These are phyloP conservation scores for Boletus calvinii DNA, from an alignment of 1,284 basidiomycete genomes.

Conservation along the genomic window DNA sequence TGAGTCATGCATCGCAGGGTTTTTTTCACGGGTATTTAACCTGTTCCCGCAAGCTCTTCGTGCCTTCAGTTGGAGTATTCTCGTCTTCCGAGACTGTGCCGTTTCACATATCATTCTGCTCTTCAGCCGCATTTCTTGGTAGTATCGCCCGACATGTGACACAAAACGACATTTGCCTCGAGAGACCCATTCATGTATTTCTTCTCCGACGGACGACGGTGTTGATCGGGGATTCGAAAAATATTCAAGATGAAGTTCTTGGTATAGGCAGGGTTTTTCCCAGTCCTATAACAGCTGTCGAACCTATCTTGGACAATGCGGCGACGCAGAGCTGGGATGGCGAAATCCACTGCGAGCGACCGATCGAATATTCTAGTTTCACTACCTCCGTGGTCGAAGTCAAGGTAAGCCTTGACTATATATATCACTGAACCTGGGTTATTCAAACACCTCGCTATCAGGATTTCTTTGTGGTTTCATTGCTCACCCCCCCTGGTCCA, in stretches of 20 bases:
- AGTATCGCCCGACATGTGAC: slow-evolving; percentile 37
- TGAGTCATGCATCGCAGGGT: slow-evolving; percentile 33
- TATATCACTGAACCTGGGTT: not conserved
- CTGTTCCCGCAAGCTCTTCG: slow-evolving; percentile 28
- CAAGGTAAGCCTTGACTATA: slow-evolving; percentile 23
- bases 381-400: slow-evolving; percentile 34
- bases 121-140: slow-evolving; percentile 41
- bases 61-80: slow-evolving; percentile 53
- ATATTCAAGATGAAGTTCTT: slow-evolving; percentile 26
- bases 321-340: slow-evolving; percentile 44
- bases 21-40: slow-evolving; percentile 1
- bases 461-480: slow-evolving; percentile 54
- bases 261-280: slow-evolving; percentile 28
- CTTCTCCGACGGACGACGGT: slow-evolving; percentile 34
- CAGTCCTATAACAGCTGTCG: slow-evolving; percentile 12
- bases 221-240: slow-evolving; percentile 7
- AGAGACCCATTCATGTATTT: slow-evolving; percentile 28
- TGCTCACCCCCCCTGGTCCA: slow-evolving; percentile 32
- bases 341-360: slow-evolving; percentile 35
- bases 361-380: slow-evolving; percentile 42
- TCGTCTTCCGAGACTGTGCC: slow-evolving; percentile 53
- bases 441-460: slow-evolving; percentile 26
- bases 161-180: slow-evolving; percentile 25
- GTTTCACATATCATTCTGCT: slow-evolving; percentile 61
- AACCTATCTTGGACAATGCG: slow-evolving; percentile 14